Evolutionary conservation across 1,284 basidiomycete genomes (phyloP).

Genomic region (Earliella scabrosa): DNA sequence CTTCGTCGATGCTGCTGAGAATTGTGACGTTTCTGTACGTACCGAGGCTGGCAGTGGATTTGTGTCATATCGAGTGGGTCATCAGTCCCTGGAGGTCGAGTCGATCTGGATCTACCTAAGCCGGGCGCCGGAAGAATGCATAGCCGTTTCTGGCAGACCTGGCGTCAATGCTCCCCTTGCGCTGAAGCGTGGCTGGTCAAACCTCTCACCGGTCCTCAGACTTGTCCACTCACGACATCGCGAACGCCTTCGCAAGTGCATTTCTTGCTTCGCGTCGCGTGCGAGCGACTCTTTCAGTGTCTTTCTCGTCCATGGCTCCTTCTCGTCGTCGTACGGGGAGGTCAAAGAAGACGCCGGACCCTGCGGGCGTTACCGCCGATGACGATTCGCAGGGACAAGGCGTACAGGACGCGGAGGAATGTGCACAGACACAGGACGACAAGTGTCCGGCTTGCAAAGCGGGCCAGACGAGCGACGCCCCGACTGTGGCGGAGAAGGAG

Average conservation of each 20-base stretch:
- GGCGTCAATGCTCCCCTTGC: conserved; percentile 2
- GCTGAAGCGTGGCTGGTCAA: conserved; percentile 8
- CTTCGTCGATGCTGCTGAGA: too few species aligned
- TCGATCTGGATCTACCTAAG: too few species aligned
- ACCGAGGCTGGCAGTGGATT: too few species aligned
- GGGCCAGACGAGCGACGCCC: conserved; percentile 1
- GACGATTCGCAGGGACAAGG: conserved; percentile 11
- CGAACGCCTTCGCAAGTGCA: neutral
- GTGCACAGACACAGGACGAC: conserved; percentile 21
- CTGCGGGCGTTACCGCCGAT: conserved; percentile 24
- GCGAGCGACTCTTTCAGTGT: neutral
- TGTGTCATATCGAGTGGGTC: too few species aligned
- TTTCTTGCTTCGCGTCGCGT: neutral
- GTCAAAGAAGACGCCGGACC: conserved; percentile 29
- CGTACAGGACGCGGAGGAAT: conserved; percentile 13
- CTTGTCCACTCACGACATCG: conserved; percentile 3
- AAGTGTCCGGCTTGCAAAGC: conserved; percentile 31
- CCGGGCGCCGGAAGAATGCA: neutral
- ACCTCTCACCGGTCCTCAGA: conserved; percentile 8
- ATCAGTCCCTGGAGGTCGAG: too few species aligned
- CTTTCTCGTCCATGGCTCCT: conserved; percentile 26
- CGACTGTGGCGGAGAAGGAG: conserved; percentile 51
- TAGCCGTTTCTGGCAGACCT: neutral
- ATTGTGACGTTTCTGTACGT: too few species aligned
- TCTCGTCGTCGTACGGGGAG: conserved; percentile 30